Evolutionary conservation across 1,284 basidiomycete genomes (phyloP), one percentile per base, ranked within the genome.

Genomic region (Vanrija pseudolonga): DNA sequence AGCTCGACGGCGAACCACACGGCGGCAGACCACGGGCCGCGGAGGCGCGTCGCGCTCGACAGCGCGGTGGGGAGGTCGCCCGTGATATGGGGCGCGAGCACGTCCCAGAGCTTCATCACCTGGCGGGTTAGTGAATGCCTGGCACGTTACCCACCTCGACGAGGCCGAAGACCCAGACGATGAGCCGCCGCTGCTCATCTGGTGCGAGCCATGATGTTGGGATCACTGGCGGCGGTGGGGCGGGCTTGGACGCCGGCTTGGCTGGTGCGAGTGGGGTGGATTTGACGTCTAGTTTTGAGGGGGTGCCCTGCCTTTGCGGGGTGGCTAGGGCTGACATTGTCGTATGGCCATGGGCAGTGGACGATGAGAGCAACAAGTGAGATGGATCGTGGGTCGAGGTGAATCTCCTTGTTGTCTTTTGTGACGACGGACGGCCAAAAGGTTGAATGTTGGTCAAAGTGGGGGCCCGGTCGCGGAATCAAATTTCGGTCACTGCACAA

Each of bases 61-160:
- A 70, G 65, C 12, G 68, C 64, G 2, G 68, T 62, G 18, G 71
- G 68, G 9, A 65, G 59, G 42, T 66, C 59, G 20, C 56, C 46
- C 14, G 60, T 48, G 51, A 71, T 49, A 44, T 68, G 62, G 4
- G 72, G 67, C 9, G 66, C 61, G 19, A 75, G 48, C 2, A 69
- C 66, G 52, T 76, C 74, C 68, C 71, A 74, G 12, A 76, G 43
- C 60, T 76, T 76, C 52, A 66, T 69, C 2, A 64, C 60, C 68
- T 73, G 48, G 7, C 3, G 39, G 17, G 43, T 50, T 43, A 53
- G 56, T 44, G 19, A 44, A 45, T 15, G 12, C 3, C 36, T 18
- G 2, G 19, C 4, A 4, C n/a, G n/a, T n/a, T n/a, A 47, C 68
- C 54, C 42, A 69, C 71, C 57, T 76, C 70, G 14, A 76, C 43